Evolutionary conservation across 2,329 filamentous ascomycete species (phyloP).

Genomic region (Rutstroemia sp.): DNA sequence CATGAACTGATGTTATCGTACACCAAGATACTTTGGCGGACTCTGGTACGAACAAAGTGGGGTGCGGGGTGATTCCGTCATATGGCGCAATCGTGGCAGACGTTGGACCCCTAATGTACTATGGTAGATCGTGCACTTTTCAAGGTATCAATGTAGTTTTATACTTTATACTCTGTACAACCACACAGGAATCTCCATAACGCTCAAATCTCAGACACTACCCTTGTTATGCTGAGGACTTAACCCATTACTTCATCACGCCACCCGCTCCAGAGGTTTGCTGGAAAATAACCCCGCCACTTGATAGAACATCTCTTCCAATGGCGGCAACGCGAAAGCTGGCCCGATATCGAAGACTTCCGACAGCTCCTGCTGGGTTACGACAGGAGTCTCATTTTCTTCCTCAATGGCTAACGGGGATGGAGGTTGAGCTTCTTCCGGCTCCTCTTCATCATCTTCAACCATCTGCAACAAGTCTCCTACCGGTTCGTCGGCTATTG

Average conservation of each 20-base stretch:
- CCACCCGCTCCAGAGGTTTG: constrained; percentile 37
- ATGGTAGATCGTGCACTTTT: neutral
- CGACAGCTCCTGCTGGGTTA: constrained; percentile 60
- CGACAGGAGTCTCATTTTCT: constrained; percentile 50
- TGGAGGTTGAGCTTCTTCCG: constrained; percentile 20
- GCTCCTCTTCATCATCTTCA: constrained; percentile 29
- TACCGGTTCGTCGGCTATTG: constrained; percentile 23
- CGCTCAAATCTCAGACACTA: constrained; percentile 13
- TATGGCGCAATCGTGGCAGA: constrained; percentile 1
- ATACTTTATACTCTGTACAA: constrained; percentile 10
- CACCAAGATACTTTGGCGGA: neutral
- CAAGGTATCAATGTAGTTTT: constrained; percentile 4
- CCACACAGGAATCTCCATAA: constrained; percentile 9
- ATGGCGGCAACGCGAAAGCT: constrained; percentile 60
- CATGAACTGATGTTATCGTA: too few relatives aligned
- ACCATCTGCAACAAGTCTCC: constrained; percentile 16
- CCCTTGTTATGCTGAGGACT: constrained; percentile 14
- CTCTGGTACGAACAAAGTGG: neutral
- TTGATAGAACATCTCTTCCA: constrained; percentile 70
- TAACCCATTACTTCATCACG: constrained; percentile 8
- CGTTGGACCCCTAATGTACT: neutral
- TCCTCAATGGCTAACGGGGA: constrained; percentile 36
- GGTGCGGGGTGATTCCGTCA: constrained; percentile 5
- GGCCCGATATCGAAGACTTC: constrained; percentile 64
- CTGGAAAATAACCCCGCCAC: constrained; percentile 58